phyloP scores from a whole-genome alignment of 805 yeast species.

The Cephaloascus fragrans region DNA sequence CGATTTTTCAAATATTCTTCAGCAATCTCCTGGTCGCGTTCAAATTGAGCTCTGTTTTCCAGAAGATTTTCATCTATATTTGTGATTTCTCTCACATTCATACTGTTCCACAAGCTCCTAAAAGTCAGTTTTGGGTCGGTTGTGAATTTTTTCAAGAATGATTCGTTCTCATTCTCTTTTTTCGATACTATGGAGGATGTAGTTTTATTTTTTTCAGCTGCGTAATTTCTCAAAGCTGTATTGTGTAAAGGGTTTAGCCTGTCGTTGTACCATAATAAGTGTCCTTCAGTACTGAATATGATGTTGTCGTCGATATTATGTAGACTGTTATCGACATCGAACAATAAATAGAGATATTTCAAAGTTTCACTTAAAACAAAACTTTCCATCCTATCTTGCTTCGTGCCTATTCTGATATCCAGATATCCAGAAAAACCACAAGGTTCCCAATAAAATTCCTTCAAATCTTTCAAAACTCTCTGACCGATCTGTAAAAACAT shows the following conservation, averaged over 20 bases:
- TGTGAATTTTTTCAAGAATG: slow-evolving; percentile 1
- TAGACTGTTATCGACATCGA: slow-evolving; percentile 57
- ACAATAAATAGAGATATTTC: slow-evolving; percentile 71
- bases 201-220: slow-evolving; percentile 4
- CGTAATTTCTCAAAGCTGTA: slow-evolving; percentile 7
- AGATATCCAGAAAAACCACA: slow-evolving; percentile 82
- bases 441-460: slow-evolving; percentile 37
- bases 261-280: slow-evolving; percentile 68
- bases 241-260: slow-evolving; percentile 16
- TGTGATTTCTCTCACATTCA: slow-evolving; percentile 5
- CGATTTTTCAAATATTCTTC: slow-evolving; percentile 2
- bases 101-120: slow-evolving; percentile 11
- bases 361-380: slow-evolving; percentile 83
- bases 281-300: slow-evolving; percentile 83
- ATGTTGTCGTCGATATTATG: slow-evolving; percentile 33
- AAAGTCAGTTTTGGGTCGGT: slow-evolving; percentile 1
- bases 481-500: slow-evolving; percentile 71
- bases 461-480: slow-evolving; percentile 45
- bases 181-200: slow-evolving; percentile 4
- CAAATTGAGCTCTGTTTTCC: slow-evolving; percentile 1
- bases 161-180: slow-evolving; percentile 2
- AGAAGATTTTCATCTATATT: too few species aligned
- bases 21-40: slow-evolving; percentile 5
- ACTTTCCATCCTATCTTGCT: slow-evolving; percentile 83
- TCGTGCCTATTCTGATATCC: slow-evolving; percentile 51